phyloP scores from a whole-genome alignment of 1,139 yeast species.

The Chernovozyma sophiae-reginae region DNA sequence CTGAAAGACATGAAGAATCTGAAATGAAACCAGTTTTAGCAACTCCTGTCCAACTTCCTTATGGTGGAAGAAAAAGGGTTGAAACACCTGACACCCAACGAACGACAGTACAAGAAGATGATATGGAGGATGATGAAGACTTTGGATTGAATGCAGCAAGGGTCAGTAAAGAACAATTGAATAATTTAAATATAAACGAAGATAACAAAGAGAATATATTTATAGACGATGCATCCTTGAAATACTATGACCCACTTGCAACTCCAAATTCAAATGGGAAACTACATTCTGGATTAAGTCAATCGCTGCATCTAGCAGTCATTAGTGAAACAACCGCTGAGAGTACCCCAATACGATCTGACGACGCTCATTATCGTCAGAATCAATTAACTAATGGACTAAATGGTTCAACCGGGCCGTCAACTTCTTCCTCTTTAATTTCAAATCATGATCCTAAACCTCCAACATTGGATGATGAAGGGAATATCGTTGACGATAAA shows the following conservation, averaged over 20 bases:
- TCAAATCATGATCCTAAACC: conserved; percentile 34
- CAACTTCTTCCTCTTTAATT: conserved; percentile 8
- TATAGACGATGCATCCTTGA: conserved; percentile 23
- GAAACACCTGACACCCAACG: conserved; percentile 49
- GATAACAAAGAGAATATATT: conserved; percentile 45
- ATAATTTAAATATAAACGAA: conserved; percentile 20
- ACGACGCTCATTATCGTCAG: conserved; percentile 8
- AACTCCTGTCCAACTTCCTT: conserved; percentile 36
- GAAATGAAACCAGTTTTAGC: conserved; percentile 17
- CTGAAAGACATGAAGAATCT: not conserved
- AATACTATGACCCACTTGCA: conserved; percentile 24
- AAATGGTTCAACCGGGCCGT: not conserved
- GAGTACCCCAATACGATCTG: conserved; percentile 22
- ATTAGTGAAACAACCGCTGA: conserved; percentile 36
- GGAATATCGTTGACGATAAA: conserved; percentile 18
- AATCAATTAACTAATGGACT: not conserved
- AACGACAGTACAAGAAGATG: conserved; percentile 44
- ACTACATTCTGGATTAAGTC: conserved; percentile 15
- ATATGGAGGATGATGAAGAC: conserved; percentile 27
- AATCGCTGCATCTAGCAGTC: conserved; percentile 30
- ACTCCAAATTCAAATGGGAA: conserved; percentile 24
- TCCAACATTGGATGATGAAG: conserved; percentile 31
- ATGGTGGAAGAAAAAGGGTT: conserved; percentile 12
- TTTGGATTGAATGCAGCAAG: conserved; percentile 15
- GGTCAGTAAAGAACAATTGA: conserved; percentile 33